Base-by-base conservation (phyloP, 1,284 basidiomycete genomes). In the Sanghuangporus sanghuang region DNA sequence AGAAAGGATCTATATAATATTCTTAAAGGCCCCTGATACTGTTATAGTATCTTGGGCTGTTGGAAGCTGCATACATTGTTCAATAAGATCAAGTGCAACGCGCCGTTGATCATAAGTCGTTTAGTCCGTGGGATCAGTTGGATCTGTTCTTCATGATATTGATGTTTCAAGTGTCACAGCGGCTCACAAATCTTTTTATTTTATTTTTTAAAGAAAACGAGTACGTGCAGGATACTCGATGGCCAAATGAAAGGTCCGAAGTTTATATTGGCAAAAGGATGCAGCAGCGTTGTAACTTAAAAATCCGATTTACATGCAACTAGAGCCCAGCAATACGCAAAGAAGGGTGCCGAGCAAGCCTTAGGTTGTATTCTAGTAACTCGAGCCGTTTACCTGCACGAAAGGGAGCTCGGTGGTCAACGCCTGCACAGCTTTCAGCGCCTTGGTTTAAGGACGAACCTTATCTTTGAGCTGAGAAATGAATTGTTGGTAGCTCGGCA, bases 401-500 rank as follows among this genome's bases (percentile, higher is more conserved):
- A 55, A n/a, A 46, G 2, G 16, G 44, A 18, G 16, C 11, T n/a
- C 6, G 7, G 38, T 21, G 50, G 16, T 8, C 12, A 32, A 32
- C 57, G 21, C 36, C 32, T 40, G 49, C 46, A 38, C 35, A 16
- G 35, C 12, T 35, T 8, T 6, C 64, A 32, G 3, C 3, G 27
- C 27, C 5, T 32, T 3, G 27, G 54, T 58, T 14, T 23, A 12
- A 32, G 40, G 5, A 57, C 74, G 59, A 52, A 87, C 89, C 83
- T 90, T 92, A 73, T 90, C 89, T 74, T 89, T 90, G 64, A 93
- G 73, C 68, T 87, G 83, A 50, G 81, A 83, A 69, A 96, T 81
- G 75, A 94, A 99, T 76, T 98, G 96, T 71, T 94, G 90, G 77
- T 99, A 99, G 74, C 94, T 96, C 54, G 94, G 94, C 72, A 95